Evolutionary conservation across 2,329 filamentous ascomycete species (phyloP), one percentile per base, ranked within the genome.

Genomic region (Aspergillus felis): DNA sequence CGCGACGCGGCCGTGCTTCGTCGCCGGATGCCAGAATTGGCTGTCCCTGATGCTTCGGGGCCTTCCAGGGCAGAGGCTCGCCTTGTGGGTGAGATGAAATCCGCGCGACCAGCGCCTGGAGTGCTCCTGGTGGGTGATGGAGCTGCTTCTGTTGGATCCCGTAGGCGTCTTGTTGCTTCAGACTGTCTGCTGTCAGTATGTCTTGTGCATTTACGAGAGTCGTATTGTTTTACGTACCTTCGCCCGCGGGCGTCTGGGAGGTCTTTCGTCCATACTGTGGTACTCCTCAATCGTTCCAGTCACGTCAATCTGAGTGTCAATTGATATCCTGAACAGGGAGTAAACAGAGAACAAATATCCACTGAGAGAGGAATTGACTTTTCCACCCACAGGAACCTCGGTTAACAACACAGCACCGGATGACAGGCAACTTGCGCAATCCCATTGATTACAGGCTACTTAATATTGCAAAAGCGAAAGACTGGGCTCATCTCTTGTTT

Each of bases 1-100:
- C 64, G 61, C 3, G 66, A 60, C 22, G 61, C 50, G 8, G 49
- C 54, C 4, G 67, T 67, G 58, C 64, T 68, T 41, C 60, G 62
- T 10, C 64, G 64, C 7, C 65, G 66, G 6, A 62, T 10, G n/a
- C 61, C 60, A 4, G 51, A 8, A 4, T 25, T 32, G 17, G 32
- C 32, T 35, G 27, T 47, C 17, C 50, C 38, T n/a, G 24, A n/a
- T 14, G 51, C 10, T 10, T 25, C 24, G 9, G 41, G 32, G 14
- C 62, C 61, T 6, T 63, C 57, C 7, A 44, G 50, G 2, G 41
- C 51, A 1, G 54, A 50, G 14, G 24, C 10, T 17, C 51, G 50
- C 35, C 58, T 55, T 2, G 57, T 60, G 1, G 63, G 64, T 7
- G 66, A 66, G 41, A 61, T 29, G 32, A 54, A 55, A 14, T 60